Conservation (phyloP, 2,329 filamentous ascomycete species). For the Pezicula carpinea region DNA sequence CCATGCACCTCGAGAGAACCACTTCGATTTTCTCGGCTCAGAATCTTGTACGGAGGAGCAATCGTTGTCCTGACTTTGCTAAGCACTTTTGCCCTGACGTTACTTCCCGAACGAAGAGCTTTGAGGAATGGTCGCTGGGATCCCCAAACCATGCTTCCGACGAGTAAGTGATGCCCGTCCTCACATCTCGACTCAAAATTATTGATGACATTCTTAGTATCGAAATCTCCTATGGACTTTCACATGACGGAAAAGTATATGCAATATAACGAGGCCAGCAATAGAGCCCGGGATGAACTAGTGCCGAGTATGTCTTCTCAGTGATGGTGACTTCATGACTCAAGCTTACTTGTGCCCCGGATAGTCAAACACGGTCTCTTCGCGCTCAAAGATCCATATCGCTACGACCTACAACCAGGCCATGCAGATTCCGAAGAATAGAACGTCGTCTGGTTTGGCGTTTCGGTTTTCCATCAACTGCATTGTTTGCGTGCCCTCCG, state of each 20-base stretch:
- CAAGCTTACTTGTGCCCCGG: neutral
- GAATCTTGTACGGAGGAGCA: neutral
- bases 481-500: slow-evolving; percentile 1
- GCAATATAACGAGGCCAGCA: neutral
- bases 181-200: neutral
- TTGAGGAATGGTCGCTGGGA: neutral
- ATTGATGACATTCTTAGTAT: neutral
- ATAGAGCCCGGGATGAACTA: neutral
- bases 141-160: neutral
- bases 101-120: neutral
- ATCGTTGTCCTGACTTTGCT: neutral
- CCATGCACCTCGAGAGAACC: neutral
- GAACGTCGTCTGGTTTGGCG: neutral
- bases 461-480: neutral
- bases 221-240: neutral
- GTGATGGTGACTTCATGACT: neutral
- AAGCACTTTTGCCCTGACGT: neutral
- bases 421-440: neutral
- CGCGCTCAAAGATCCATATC: neutral
- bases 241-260: neutral
- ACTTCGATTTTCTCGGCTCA: neutral
- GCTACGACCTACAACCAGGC: neutral
- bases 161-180: neutral
- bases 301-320: neutral
- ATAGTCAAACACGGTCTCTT: neutral